Evolutionary conservation across 1,139 yeast genomes (phyloP).

Genomic region (Pichia sp.): DNA sequence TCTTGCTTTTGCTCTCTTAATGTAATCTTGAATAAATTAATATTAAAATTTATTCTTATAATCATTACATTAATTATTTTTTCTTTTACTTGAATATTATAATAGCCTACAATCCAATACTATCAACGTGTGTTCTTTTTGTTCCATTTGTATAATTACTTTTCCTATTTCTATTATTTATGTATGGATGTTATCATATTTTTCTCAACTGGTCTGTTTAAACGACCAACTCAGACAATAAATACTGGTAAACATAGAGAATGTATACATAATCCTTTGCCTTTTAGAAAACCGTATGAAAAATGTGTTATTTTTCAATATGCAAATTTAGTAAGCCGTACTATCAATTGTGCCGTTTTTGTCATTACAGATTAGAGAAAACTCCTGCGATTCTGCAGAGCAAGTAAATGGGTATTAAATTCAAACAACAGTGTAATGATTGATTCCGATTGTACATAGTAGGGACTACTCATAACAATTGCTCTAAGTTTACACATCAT

Average conservation of each 20-base stretch:
- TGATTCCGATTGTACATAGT: no score
- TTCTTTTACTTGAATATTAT: not conserved
- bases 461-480: no score
- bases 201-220: not conserved
- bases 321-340: no score
- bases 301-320: no score
- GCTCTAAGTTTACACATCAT: no score
- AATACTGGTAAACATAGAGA: constrained; percentile 1
- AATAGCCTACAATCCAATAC: not conserved
- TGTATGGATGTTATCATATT: not conserved
- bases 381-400: not conserved
- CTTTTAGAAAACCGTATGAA: no score
- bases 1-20: constrained; percentile 41
- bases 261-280: not conserved
- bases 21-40: constrained; percentile 22
- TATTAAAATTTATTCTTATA: not conserved
- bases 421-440: no score
- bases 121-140: not conserved
- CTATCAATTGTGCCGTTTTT: not conserved
- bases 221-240: no score
- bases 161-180: not conserved
- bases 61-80: not conserved
- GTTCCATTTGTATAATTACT: constrained; percentile 1
- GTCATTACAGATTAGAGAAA: not conserved
- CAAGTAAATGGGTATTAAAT: no score